Percentiles rank a stretch among this genome's conserved stretches.
These are phyloP conservation scores for Abrus precatorius DNA, from an alignment of 306 rosid species.

Conservation along the genomic window DNA sequence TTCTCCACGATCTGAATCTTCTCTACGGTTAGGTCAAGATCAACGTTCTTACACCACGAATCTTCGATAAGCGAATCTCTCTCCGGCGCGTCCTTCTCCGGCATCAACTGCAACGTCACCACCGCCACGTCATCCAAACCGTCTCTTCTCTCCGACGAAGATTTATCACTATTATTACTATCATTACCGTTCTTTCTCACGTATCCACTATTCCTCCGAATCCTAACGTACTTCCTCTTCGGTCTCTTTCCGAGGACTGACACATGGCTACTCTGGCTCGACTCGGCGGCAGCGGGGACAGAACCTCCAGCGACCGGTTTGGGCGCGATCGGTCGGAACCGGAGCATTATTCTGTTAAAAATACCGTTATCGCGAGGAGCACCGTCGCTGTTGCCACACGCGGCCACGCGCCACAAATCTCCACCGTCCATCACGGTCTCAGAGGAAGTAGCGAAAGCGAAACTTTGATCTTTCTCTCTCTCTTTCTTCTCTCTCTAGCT, in stretches of 20 bases:
- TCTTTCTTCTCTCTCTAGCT: constrained; percentile 40
- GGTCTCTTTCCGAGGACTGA: constrained; percentile 48
- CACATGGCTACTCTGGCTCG: constrained; percentile 13
- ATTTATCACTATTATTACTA: not conserved
- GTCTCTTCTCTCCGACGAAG: not conserved
- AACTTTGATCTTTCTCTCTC: not conserved
- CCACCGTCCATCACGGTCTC: constrained; percentile 56
- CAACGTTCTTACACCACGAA: constrained; percentile 56
- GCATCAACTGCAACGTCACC: constrained; percentile 67
- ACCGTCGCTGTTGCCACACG: constrained; percentile 24
- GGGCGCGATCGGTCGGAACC: constrained; percentile 84
- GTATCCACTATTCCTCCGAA: constrained; percentile 51
- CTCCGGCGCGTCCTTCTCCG: constrained; percentile 49
- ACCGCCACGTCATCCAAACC: constrained; percentile 20
- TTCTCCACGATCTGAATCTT: constrained; percentile 45
- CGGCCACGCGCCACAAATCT: constrained; percentile 55
- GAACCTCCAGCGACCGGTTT: constrained; percentile 57
- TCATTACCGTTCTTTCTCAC: constrained; percentile 36
- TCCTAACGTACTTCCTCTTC: constrained; percentile 77
- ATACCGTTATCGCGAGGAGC: constrained; percentile 39
- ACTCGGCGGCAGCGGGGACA: constrained; percentile 20
- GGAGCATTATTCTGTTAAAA: constrained; percentile 61
- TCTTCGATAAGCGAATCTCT: constrained; percentile 17
- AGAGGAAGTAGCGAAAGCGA: constrained; percentile 8
- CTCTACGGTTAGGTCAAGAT: constrained; percentile 55